Conservation (phyloP, 2,329 filamentous ascomycete species). For the Neonectria hederae region DNA sequence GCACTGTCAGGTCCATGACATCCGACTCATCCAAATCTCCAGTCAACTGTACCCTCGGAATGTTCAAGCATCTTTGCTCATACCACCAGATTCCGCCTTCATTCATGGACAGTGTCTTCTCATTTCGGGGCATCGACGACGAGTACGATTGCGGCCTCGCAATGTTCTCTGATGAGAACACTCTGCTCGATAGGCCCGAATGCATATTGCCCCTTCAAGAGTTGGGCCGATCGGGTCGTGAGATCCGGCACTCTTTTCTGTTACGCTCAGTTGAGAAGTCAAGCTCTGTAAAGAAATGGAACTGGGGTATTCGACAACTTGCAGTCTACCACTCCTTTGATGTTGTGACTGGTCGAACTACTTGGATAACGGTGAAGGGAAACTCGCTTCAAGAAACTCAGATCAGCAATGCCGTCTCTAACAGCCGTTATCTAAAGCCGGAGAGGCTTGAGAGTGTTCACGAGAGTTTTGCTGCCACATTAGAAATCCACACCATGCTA, state of each 20-base stretch:
- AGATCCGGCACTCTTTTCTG: conserved; percentile 29
- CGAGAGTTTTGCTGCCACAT: neutral
- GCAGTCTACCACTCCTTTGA: conserved; percentile 33
- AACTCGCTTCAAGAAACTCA: conserved; percentile 16
- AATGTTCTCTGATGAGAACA: conserved; percentile 28
- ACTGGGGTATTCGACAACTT: conserved; percentile 23
- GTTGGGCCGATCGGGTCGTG: conserved; percentile 23
- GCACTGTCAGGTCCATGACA: conserved; percentile 20
- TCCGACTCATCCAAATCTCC: conserved; percentile 17
- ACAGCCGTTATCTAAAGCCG: neutral
- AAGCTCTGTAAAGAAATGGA: neutral
- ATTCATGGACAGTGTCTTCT: conserved; percentile 19
- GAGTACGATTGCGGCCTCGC: conserved; percentile 25
- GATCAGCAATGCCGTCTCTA: conserved; percentile 4
- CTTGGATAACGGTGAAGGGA: conserved; percentile 27
- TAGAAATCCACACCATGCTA: conserved; percentile 20
- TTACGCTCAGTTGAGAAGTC: conserved; percentile 28
- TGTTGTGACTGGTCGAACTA: conserved; percentile 1
- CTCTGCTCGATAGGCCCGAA: neutral
- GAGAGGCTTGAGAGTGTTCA: neutral
- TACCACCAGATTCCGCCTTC: conserved; percentile 22
- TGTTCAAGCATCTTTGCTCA: conserved; percentile 30
- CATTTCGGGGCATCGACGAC: neutral
- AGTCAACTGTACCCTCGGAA: neutral
- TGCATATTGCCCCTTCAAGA: neutral